Conservation (phyloP, 176 grass and related monocot species). For the Carex kokanica region DNA sequence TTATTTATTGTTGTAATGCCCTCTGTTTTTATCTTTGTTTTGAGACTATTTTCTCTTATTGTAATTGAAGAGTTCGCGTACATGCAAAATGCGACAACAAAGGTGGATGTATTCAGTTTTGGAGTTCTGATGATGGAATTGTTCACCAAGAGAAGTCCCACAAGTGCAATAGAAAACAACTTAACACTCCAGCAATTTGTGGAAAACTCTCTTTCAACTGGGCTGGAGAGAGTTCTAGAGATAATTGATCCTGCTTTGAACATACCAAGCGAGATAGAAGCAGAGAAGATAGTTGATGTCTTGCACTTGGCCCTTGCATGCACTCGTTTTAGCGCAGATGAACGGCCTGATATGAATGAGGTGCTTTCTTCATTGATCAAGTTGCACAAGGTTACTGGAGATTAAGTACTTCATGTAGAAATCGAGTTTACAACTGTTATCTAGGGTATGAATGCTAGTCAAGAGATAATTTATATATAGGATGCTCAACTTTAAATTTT, state of each 20-base stretch:
- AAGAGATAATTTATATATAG: neutral
- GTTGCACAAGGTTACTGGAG: slow-evolving; percentile 23
- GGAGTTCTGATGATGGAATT: slow-evolving; percentile 75
- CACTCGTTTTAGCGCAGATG: slow-evolving; percentile 49
- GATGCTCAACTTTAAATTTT: neutral
- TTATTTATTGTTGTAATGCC: neutral
- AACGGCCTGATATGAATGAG: slow-evolving; percentile 64
- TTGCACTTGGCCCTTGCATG: slow-evolving; percentile 53
- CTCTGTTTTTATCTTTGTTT: neutral
- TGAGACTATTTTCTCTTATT: neutral
- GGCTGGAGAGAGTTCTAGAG: slow-evolving; percentile 38
- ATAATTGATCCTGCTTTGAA: slow-evolving; percentile 53
- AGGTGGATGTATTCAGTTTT: slow-evolving; percentile 94
- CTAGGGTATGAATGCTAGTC: neutral
- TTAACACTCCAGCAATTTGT: slow-evolving; percentile 74
- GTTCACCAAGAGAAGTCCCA: slow-evolving; percentile 65
- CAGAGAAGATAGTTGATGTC: slow-evolving; percentile 39
- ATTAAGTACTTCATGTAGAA: neutral
- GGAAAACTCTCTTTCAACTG: slow-evolving; percentile 45
- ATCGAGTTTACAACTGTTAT: neutral
- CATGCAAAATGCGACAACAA: slow-evolving; percentile 58
- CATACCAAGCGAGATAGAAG: slow-evolving; percentile 41
- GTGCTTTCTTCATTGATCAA: slow-evolving; percentile 61
- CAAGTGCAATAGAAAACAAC: slow-evolving; percentile 48
- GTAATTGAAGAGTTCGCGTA: slow-evolving; percentile 66